Conservation (phyloP, 164 flowering plant species). For the Berberis thunbergii region DNA sequence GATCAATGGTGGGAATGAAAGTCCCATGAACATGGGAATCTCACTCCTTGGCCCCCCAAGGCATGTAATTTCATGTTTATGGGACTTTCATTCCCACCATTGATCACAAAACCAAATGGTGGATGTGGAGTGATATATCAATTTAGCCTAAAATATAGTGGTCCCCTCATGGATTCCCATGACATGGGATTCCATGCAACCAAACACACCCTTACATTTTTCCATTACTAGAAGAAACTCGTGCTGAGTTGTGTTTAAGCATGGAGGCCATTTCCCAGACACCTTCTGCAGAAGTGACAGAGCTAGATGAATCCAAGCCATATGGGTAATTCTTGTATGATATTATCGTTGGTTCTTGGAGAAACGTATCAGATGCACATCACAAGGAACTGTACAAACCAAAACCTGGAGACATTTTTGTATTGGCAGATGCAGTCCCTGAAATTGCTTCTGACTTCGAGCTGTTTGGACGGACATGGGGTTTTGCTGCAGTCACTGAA, state of each 20-base stretch:
- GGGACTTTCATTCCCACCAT: no score
- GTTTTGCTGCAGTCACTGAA: constrained; percentile 26
- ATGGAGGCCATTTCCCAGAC: constrained; percentile 37
- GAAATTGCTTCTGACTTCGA: constrained; percentile 32
- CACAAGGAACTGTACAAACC: constrained; percentile 39
- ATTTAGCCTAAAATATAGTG: no score
- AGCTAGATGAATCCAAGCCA: constrained; percentile 13
- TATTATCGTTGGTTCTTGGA: constrained; percentile 43
- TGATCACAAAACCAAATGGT: no score
- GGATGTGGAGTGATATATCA: no score
- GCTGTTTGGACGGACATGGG: constrained; percentile 27
- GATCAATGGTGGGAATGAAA: no score
- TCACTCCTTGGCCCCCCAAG: no score
- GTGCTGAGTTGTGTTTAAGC: constrained; percentile 33
- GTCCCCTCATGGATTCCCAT: no score
- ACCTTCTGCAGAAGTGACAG: constrained; percentile 40
- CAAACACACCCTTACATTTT: no score
- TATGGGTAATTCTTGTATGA: constrained; percentile 22
- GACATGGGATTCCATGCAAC: no score
- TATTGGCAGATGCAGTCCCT: constrained; percentile 39
- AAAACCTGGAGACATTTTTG: constrained; percentile 49
- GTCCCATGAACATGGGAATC: no score
- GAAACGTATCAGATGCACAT: constrained; percentile 21
- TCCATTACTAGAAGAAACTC: constrained; percentile 58
- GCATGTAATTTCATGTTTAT: no score